Percentiles rank a stretch among this genome's conserved stretches.
phyloP scores from a whole-genome alignment of 1,139 yeast genomes.

The Arxiozyma telluris region DNA sequence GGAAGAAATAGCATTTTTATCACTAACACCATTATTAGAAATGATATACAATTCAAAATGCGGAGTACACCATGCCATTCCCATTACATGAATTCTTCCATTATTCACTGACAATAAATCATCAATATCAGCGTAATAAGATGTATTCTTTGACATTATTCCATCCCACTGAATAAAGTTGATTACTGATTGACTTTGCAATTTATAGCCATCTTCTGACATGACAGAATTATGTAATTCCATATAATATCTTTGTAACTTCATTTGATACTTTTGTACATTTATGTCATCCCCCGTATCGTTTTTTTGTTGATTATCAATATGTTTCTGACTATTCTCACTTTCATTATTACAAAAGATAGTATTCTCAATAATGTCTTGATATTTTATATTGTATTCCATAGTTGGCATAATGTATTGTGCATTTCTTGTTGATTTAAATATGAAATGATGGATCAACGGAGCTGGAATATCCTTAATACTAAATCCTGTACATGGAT shows the following conservation, averaged over 20 bases:
- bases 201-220: slow-evolving; percentile 18
- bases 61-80: slow-evolving; percentile 49
- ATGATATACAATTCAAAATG: slow-evolving; percentile 47
- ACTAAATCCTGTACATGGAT: slow-evolving; percentile 30
- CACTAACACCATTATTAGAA: slow-evolving; percentile 40
- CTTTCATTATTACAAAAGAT: neutral
- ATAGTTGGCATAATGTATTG: slow-evolving; percentile 42
- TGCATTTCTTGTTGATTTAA: slow-evolving; percentile 55
- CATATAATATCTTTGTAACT: slow-evolving; percentile 22
- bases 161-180: slow-evolving; percentile 33
- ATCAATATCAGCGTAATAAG: slow-evolving; percentile 2
- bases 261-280: slow-evolving; percentile 12
- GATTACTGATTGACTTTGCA: slow-evolving; percentile 19
- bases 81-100: slow-evolving; percentile 35
- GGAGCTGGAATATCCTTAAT: slow-evolving; percentile 51
- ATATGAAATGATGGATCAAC: slow-evolving; percentile 67
- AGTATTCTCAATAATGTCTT: neutral
- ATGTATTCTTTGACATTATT: neutral
- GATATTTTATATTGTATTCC: slow-evolving; percentile 7
- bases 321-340: neutral
- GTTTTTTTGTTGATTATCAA: neutral
- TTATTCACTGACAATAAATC: slow-evolving; percentile 5
- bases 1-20: slow-evolving; percentile 40
- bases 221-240: slow-evolving; percentile 21
- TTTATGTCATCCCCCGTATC: neutral